Evolutionary conservation across 148 eudicot genomes (phyloP), one percentile per base, ranked within the genome.

Genomic region (Simmondsia chinensis): DNA sequence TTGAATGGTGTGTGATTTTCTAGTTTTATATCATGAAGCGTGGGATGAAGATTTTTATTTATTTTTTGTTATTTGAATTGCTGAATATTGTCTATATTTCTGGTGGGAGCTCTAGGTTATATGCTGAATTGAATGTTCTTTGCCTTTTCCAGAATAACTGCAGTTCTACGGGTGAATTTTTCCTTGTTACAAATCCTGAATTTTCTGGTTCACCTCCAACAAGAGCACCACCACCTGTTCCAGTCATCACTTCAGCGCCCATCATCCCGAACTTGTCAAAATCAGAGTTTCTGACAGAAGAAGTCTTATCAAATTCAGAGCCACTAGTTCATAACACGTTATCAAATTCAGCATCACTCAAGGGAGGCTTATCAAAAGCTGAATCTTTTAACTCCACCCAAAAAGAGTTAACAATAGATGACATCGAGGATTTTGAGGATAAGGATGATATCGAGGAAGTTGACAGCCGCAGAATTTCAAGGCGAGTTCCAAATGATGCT

Each of bases 351-450:
- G 68, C 56, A 36, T 72, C 77, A 34, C 69, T 76, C 33, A 52
- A 84, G 70, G 27, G 76, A 73, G 67, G 65, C 56, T 35, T 75
- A 48, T 65, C 79, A 7, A 65, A 72, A 29, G 65, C 72, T 56
- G 80, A 79, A 55, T 79, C 95, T 35, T 60, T 80, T 25, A 73
- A 66, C 60, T 75, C 96, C 14, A 54, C 52, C 39, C 89, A 75
- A 66, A 81, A 74, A 64, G 89, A 93, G 46, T 66, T 93, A 49
- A 77, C 96, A 3, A 76, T 93, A 12, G 99, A 93, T 59, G 99
- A 93, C 57, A 86, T 93, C 42, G 96, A 86, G 59, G 96, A 86
- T 68, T 80, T 93, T 52, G 99, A 91, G 46, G 99, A 85, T 63
- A 86, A 69, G 13, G 84, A 82, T 58, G 71, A 76, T 54, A 32